Percentiles rank a stretch among this genome's conserved stretches.
These are phyloP conservation scores for Pythium pyrilobum DNA, from an alignment of 352 stramenopile species.

Conservation along the genomic window DNA sequence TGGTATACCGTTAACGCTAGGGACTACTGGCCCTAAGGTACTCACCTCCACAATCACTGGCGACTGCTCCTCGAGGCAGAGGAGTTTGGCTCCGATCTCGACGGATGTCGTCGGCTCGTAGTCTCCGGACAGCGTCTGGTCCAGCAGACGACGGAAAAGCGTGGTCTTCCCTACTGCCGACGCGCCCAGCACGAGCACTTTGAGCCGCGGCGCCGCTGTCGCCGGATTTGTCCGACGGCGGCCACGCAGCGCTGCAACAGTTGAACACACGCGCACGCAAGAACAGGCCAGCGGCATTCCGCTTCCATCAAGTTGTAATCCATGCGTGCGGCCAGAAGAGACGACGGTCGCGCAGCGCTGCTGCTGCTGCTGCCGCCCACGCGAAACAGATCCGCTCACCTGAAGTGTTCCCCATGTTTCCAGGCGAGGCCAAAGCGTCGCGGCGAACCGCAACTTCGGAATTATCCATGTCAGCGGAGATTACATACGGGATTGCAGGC, in stretches of 20 bases:
- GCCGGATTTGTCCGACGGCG: not conserved
- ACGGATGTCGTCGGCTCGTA: conserved; percentile 31
- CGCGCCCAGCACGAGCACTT: conserved; percentile 43
- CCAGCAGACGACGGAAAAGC: conserved; percentile 47
- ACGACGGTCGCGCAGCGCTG: too few species aligned
- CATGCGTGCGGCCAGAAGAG: too few species aligned
- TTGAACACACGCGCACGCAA: not conserved
- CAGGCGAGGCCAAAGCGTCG: too few species aligned
- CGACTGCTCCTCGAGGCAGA: conserved; percentile 31
- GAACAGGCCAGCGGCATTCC: too few species aligned
- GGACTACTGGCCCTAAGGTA: not conserved
- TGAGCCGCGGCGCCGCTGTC: conserved; percentile 20
- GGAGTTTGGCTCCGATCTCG: conserved; percentile 47
- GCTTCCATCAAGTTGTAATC: too few species aligned
- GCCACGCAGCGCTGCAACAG: not conserved
- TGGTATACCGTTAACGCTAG: not conserved
- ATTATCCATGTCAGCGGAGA: too few species aligned
- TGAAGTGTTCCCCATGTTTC: too few species aligned
- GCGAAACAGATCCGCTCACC: too few species aligned
- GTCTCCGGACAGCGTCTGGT: conserved; percentile 13
- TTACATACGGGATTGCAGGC: conserved; percentile 9
- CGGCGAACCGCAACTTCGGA: too few species aligned
- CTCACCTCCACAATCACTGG: conserved; percentile 43
- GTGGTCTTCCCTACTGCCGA: conserved; percentile 43
- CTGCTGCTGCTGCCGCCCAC: too few species aligned